Conservation (phyloP, 352 stramenopile species). For the Aphanomyces euteiches region DNA sequence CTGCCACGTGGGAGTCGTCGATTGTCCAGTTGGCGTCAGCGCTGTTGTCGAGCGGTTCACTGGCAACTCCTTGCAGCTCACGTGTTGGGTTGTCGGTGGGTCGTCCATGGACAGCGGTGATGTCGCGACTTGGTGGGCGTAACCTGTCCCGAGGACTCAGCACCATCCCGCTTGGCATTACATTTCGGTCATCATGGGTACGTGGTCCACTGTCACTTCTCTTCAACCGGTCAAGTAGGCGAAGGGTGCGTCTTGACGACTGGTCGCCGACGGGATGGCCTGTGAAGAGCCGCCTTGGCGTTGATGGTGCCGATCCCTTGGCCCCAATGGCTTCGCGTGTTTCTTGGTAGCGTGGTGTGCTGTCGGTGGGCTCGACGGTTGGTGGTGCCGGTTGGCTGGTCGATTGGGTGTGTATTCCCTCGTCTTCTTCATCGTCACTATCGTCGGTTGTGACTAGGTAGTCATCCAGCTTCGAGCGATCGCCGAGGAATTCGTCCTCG, state of each 20-base stretch:
- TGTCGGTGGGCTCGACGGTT: not conserved
- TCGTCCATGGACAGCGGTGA: no score
- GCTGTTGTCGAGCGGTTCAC: not conserved
- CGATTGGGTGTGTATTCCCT: slow-evolving; percentile 13
- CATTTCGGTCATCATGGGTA: no score
- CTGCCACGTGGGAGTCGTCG: not conserved
- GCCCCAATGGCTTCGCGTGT: not conserved
- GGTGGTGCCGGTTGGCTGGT: not conserved
- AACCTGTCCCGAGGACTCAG: no score
- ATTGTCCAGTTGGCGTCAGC: not conserved
- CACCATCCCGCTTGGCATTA: no score
- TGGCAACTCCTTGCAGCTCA: not conserved
- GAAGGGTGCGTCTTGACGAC: no score
- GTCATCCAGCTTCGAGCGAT: slow-evolving; percentile 1
- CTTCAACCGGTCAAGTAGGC: no score
- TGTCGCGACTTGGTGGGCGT: no score
- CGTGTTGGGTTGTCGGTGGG: no score
- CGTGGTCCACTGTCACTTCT: no score
- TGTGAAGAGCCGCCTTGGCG: not conserved
- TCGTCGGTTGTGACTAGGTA: slow-evolving; percentile 10
- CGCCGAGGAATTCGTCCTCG: slow-evolving; percentile 14
- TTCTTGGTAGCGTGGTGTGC: not conserved
- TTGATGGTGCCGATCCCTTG: not conserved
- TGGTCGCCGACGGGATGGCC: no score
- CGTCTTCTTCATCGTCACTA: slow-evolving; percentile 13